Conservation (phyloP, 768 basidiomycete species). For the Pleurotus salmoneostramineus region DNA sequence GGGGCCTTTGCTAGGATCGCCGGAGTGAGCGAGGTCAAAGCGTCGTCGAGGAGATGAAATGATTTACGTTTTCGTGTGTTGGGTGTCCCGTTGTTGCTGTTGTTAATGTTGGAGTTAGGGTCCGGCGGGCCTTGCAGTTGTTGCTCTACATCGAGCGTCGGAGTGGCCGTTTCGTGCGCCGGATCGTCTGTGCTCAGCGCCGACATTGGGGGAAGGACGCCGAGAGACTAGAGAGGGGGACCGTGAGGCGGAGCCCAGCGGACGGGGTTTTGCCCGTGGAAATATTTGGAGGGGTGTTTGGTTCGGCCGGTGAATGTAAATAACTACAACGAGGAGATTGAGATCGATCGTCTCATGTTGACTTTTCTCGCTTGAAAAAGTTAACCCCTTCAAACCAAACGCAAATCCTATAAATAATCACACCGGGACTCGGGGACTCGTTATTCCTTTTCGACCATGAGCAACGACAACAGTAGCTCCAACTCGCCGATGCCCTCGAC, state of each 20-base stretch:
- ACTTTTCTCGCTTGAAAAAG: too few relatives aligned
- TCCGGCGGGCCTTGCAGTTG: slow-evolving; percentile 53
- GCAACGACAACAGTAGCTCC: too few relatives aligned
- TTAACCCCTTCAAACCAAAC: too few relatives aligned
- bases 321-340: neutral
- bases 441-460: too few relatives aligned
- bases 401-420: too few relatives aligned
- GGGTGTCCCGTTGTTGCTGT: slow-evolving; percentile 17
- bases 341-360: slow-evolving; percentile 12
- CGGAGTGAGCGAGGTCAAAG: neutral
- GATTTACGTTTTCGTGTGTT: slow-evolving; percentile 62
- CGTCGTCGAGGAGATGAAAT: slow-evolving; percentile 8
- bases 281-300: neutral
- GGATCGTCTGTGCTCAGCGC: slow-evolving; percentile 72
- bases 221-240: too few relatives aligned
- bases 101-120: slow-evolving; percentile 29
- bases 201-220: slow-evolving; percentile 66
- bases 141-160: slow-evolving; percentile 60
- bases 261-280: too few relatives aligned
- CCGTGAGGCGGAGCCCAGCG: too few relatives aligned
- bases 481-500: slow-evolving; percentile 44
- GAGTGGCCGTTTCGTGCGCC: slow-evolving; percentile 39
- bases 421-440: too few relatives aligned
- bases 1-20: slow-evolving; percentile 64
- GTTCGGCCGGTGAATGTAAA: slow-evolving; percentile 3